Base-by-base conservation (phyloP, 2,329 filamentous ascomycete species). In the Trichoderma arundinaceum region DNA sequence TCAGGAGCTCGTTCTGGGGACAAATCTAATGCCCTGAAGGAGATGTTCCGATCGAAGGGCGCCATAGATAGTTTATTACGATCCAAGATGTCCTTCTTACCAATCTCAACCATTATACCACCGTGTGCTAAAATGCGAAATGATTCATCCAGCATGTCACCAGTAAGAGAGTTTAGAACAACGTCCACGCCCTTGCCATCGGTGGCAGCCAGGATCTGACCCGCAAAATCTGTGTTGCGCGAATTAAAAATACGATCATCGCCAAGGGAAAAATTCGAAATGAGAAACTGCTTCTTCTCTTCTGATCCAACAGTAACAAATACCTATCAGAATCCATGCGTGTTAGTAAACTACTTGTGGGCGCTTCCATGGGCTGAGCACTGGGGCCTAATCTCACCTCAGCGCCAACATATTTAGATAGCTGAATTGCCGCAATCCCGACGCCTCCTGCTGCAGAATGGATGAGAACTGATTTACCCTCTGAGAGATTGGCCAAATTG, bases 361-460 rank as follows among this genome's bases (percentile, higher is more conserved):
- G 70, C 51, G 73, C 77, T 4, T 28, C 78, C 66, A 15, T 72
- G 67, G 1, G 39, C n/a, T n/a, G 70, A 69, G 0, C 69, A 69
- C 13, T 66, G 10, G 1, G 66, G 9, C 5, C 13, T 17, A 8
- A 8, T 38, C 35, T 38, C 35, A 38, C 35, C 35, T 38, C 43
- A 22, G 43, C 43, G 7, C 43, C 43, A 46, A n/a, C 32, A 33
- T 39, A 44, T 43, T 72, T 60, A 49, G 70, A 69, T 2, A 77
- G 60, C 54, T 69, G 62, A 10, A 78, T 69, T 1, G 74, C 73
- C 1, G 73, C 73, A 43, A 72, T 70, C 2, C 77, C 77, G 1
- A 75, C 68, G 3, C 72, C 73, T 8, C 75, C 75, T 1, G 71
- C 69, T 1, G 71, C 76, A 1, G 72, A 61, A 62, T 78, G 76